Evolutionary conservation across 2,329 filamentous ascomycete species (phyloP), one percentile per base, ranked within the genome.

Genomic region (Helotiales sp.): DNA sequence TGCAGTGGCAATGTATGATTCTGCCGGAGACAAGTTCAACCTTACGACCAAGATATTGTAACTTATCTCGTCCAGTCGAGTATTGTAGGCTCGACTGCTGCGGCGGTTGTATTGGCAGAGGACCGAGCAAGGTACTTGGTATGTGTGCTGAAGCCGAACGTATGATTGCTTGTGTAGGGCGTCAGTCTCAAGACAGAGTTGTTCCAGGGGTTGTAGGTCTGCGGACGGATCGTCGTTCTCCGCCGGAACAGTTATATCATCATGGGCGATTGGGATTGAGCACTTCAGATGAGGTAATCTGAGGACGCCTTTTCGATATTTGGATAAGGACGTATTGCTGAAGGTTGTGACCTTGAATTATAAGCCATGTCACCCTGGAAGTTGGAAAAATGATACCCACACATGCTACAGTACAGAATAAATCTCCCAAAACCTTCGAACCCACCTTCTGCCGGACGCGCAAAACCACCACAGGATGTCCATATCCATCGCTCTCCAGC

Each of bases 261-360:
- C 19, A 30, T 38, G 55, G 5, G 59, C 17, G n/a, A 65, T 60
- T 3, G 63, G 55, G 7, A 63, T 34, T 1, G 61, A 59, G 25
- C 36, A n/a, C 19, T 54, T 17, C 13, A 48, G 31, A 29, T 54
- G 52, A 7, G 15, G 52, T 10, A 19, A 19, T 40, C 36, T n/a
- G 36, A 40, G 36, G 36, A 19, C 53, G 46, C n/a, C 36, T n/a
- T 3, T 53, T 38, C 4, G 52, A 33, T 63, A 65, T 29, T 30
- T 57, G 10, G 49, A 42, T 1, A 65, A 31, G 8, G 38, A 17
- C n/a, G 40, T 59, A 40, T 50, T 40, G n/a, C 22, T 55, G 19
- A 63, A 63, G 7, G 63, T 60, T 9, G 63, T 63, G 5, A 63
- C 25, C 63, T 62, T 22, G n/a, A n/a, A n/a, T n/a, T n/a, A n/a